Conservation (phyloP, 2,329 filamentous ascomycete genomes). For the Diplodia mutila region DNA sequence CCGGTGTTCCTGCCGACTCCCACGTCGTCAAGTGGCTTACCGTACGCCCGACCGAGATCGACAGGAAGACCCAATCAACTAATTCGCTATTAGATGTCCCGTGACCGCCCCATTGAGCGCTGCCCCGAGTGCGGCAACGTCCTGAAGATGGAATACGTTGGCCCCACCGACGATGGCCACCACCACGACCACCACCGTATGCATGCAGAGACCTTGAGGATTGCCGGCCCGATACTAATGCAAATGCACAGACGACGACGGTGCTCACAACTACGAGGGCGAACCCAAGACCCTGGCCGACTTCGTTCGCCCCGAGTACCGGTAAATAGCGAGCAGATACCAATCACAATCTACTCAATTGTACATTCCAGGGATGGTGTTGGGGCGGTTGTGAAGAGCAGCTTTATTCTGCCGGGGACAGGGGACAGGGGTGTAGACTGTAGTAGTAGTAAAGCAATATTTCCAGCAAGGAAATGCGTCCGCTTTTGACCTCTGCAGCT, state of each 20-base stretch:
- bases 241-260: constrained; percentile 44
- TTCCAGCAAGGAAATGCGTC: constrained; percentile 1
- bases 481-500: neutral
- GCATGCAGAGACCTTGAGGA: neutral
- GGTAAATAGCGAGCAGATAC: constrained; percentile 56
- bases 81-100: constrained; percentile 65
- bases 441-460: constrained; percentile 20
- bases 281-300: constrained; percentile 97
- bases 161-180: constrained; percentile 75
- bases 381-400: constrained; percentile 10
- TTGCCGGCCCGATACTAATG: neutral
- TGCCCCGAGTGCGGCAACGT: constrained; percentile 96
- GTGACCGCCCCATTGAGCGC: constrained; percentile 88
- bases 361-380: constrained; percentile 22
- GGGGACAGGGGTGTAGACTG: constrained; percentile 19
- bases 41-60: constrained; percentile 55
- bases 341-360: constrained; percentile 6
- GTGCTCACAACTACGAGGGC: constrained; percentile 60
- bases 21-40: constrained; percentile 90
- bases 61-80: constrained; percentile 23
- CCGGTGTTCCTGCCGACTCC: constrained; percentile 88
- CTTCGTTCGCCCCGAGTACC: constrained; percentile 93
- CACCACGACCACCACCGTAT: constrained; percentile 55
- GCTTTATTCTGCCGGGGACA: constrained; percentile 15
- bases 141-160: constrained; percentile 97